Conservation (phyloP, 1,284 basidiomycete species). For the Lentinula novae-zelandiae region DNA sequence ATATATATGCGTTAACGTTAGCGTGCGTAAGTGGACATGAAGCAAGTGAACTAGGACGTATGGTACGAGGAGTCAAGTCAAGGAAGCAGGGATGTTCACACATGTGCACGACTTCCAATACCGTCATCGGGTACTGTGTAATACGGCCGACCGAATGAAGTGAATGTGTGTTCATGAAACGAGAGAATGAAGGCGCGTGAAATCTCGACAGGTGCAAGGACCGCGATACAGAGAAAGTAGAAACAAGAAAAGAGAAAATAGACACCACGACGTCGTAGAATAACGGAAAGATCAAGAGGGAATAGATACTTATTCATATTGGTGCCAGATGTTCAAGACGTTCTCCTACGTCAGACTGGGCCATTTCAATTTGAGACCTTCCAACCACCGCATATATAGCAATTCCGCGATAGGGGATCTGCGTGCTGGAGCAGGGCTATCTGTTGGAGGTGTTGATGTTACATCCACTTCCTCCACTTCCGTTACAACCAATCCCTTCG, state of each 20-base stretch:
- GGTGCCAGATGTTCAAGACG: not conserved
- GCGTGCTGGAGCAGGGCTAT: slow-evolving; percentile 33
- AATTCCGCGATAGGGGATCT: slow-evolving; percentile 90
- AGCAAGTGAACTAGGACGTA: not conserved
- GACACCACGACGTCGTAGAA: not conserved
- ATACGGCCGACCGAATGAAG: not conserved
- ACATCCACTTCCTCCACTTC: slow-evolving; percentile 56
- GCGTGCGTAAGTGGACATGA: not conserved
- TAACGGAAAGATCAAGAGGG: not conserved
- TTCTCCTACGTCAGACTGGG: slow-evolving; percentile 55
- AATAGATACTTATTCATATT: not conserved
- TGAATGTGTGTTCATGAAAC: too few species aligned
- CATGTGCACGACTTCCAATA: too few species aligned
- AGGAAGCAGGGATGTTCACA: not conserved
- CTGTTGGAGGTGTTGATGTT: slow-evolving; percentile 30
- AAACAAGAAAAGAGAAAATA: not conserved
- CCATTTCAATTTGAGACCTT: slow-evolving; percentile 88
- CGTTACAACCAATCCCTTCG: slow-evolving; percentile 73
- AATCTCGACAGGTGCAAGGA: too few species aligned
- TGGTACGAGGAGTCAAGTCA: not conserved
- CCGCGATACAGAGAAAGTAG: too few species aligned
- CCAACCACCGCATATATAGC: slow-evolving; percentile 93
- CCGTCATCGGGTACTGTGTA: not conserved
- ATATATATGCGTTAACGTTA: slow-evolving; percentile 4
- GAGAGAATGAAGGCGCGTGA: too few species aligned